Percentiles rank a stretch among this genome's conserved stretches.
Evolutionary conservation across 176 grass and related monocot genomes (phyloP).

Genomic region (Triticum timopheevii): DNA sequence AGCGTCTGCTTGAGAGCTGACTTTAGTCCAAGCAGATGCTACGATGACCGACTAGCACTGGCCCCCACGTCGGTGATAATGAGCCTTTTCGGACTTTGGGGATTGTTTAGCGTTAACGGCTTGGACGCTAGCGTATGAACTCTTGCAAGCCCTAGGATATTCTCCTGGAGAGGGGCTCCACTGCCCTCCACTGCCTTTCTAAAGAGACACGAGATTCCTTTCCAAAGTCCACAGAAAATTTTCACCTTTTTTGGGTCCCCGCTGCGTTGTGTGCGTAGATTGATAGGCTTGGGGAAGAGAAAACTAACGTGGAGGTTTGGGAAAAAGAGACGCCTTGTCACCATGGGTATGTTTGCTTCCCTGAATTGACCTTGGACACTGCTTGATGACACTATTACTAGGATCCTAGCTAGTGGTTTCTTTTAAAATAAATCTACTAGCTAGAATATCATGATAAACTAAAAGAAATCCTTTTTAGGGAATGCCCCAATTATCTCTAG

Average conservation of each 20-base stretch:
- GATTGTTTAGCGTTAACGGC: slow-evolving; percentile 49
- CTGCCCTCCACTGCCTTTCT: slow-evolving; percentile 35
- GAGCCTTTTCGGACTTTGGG: slow-evolving; percentile 45
- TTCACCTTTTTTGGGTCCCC: background rate
- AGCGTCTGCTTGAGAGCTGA: slow-evolving; percentile 84
- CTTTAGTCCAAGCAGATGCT: slow-evolving; percentile 58
- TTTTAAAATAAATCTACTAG: background rate
- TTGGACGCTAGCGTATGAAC: slow-evolving; percentile 92
- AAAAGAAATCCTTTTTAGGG: background rate
- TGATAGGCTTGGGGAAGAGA: slow-evolving; percentile 18
- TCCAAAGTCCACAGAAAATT: slow-evolving; percentile 47
- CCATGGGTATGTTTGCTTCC: slow-evolving; percentile 88
- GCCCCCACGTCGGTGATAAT: slow-evolving; percentile 31
- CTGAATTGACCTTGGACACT: slow-evolving; percentile 61
- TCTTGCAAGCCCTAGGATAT: slow-evolving; percentile 70
- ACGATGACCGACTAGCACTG: slow-evolving; percentile 11
- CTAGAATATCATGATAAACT: background rate
- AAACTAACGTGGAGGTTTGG: slow-evolving; percentile 39
- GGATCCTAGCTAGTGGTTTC: background rate
- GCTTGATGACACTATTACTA: background rate
- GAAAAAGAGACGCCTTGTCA: slow-evolving; percentile 86
- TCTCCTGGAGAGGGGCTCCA: slow-evolving; percentile 58
- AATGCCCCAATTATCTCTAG: too few species aligned
- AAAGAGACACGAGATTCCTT: slow-evolving; percentile 62
- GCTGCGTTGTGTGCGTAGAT: slow-evolving; percentile 11